phyloP scores from a whole-genome alignment of 371 early-diverging fungal genomes.

The Mucor sp. region DNA sequence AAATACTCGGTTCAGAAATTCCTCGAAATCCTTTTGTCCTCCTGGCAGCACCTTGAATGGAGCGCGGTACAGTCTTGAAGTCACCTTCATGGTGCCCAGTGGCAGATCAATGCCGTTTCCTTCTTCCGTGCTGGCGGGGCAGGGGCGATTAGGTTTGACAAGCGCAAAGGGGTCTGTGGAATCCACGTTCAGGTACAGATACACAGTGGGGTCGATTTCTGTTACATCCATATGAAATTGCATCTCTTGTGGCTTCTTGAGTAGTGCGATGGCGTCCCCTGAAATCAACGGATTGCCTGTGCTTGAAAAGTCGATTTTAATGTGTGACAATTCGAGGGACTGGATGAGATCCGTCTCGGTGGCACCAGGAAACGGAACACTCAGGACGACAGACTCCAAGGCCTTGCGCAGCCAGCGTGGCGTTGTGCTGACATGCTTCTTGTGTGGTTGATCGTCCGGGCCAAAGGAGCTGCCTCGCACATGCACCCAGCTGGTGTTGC shows the following conservation, averaged over 20 bases:
- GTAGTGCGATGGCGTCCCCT: slow-evolving; percentile 35
- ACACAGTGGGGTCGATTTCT: slow-evolving; percentile 39
- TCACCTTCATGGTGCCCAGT: slow-evolving; percentile 21
- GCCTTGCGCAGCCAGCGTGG: slow-evolving; percentile 51
- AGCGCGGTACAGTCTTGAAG: slow-evolving; percentile 30
- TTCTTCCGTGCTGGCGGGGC: slow-evolving; percentile 34
- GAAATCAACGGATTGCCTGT: slow-evolving; percentile 33
- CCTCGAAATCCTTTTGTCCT: slow-evolving; percentile 46
- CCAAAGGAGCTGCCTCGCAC: slow-evolving; percentile 43
- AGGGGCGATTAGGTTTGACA: slow-evolving; percentile 31
- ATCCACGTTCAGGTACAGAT: slow-evolving; percentile 30
- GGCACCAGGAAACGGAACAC: slow-evolving; percentile 51
- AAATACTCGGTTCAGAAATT: slow-evolving; percentile 21
- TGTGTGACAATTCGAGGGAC: slow-evolving; percentile 32
- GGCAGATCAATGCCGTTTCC: slow-evolving; percentile 20
- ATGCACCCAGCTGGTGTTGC: slow-evolving; percentile 33
- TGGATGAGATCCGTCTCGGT: slow-evolving; percentile 42
- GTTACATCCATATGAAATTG: slow-evolving; percentile 44
- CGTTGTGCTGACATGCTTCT: slow-evolving; percentile 13
- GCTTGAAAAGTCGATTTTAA: slow-evolving; percentile 44
- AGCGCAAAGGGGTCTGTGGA: slow-evolving; percentile 40
- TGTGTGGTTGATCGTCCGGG: slow-evolving; percentile 28
- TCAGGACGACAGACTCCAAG: slow-evolving; percentile 30
- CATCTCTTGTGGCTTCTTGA: slow-evolving; percentile 48
- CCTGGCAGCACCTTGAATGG: slow-evolving; percentile 45